Evolutionary conservation across 768 basidiomycete species (phyloP).

Genomic region (Tulasnella calospora): DNA sequence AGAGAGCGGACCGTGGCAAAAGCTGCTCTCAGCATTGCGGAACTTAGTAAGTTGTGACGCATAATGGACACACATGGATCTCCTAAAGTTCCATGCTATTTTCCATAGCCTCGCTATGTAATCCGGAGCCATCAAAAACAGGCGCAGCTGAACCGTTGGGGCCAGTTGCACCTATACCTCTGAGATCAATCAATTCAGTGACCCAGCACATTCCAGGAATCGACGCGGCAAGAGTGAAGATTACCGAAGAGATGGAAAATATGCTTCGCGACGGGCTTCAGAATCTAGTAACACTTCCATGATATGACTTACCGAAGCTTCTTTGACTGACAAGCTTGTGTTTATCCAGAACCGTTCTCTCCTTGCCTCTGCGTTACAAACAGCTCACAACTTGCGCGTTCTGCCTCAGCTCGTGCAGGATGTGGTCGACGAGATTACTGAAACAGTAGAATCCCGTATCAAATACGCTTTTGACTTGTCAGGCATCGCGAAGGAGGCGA

Average conservation of each 20-base stretch:
- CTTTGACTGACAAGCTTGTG: neutral
- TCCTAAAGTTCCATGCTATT: neutral
- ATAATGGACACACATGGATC: neutral
- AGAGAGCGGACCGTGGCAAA: slow-evolving; percentile 85
- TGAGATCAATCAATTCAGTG: slow-evolving; percentile 71
- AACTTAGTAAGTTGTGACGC: slow-evolving; percentile 61
- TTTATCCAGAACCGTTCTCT: slow-evolving; percentile 75
- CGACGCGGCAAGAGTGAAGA: slow-evolving; percentile 59
- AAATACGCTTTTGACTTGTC: slow-evolving; percentile 78
- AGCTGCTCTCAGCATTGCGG: slow-evolving; percentile 90
- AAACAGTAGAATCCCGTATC: slow-evolving; percentile 77
- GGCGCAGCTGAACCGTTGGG: slow-evolving; percentile 6
- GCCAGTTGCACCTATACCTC: slow-evolving; percentile 42
- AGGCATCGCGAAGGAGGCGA: slow-evolving; percentile 74
- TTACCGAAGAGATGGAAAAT: slow-evolving; percentile 82
- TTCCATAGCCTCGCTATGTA: slow-evolving; percentile 8
- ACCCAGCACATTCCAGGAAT: slow-evolving; percentile 65
- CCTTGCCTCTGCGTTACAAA: slow-evolving; percentile 90
- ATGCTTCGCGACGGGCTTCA: slow-evolving; percentile 80
- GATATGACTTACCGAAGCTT: neutral
- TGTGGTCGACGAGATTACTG: slow-evolving; percentile 71
- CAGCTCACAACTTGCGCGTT: slow-evolving; percentile 85
- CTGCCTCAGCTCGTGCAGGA: slow-evolving; percentile 77
- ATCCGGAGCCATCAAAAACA: neutral
- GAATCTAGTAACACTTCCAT: slow-evolving; percentile 54